phyloP scores from a whole-genome alignment of 345 rosid genomes.

The Euclidium syriacum region DNA sequence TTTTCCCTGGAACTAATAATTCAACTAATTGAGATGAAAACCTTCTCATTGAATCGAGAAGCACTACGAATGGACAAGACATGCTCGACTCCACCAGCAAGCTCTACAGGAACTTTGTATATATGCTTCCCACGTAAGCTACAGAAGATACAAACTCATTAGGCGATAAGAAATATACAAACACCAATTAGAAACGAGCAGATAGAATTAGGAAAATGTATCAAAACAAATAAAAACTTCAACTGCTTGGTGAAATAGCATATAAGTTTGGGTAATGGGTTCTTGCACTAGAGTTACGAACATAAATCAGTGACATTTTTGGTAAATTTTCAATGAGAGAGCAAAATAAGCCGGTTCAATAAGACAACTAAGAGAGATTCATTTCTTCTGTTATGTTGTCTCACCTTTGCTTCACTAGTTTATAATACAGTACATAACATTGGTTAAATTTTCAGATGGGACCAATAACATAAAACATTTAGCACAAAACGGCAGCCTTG shows the following conservation, averaged over 20 bases:
- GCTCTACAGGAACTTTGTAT: slow-evolving; percentile 60
- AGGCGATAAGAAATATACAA: slow-evolving; percentile 15
- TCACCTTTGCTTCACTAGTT: slow-evolving; percentile 4
- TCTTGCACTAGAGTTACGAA: not conserved
- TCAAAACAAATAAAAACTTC: slow-evolving; percentile 2
- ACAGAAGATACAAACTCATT: slow-evolving; percentile 8
- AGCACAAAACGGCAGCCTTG: slow-evolving; percentile 5
- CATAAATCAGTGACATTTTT: not conserved
- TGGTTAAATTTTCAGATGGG: not conserved
- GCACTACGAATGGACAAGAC: slow-evolving; percentile 73
- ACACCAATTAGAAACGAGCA: slow-evolving; percentile 11
- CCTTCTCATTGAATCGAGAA: slow-evolving; percentile 57
- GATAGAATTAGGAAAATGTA: slow-evolving; percentile 3
- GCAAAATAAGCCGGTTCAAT: not conserved
- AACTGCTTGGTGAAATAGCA: slow-evolving; percentile 7
- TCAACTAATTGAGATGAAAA: slow-evolving; percentile 21
- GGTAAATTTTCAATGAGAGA: slow-evolving; percentile 3
- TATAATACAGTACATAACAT: not conserved
- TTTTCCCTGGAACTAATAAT: slow-evolving; percentile 1
- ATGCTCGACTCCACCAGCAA: slow-evolving; percentile 63
- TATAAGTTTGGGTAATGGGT: not conserved
- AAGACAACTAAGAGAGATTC: not conserved
- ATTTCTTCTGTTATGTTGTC: not conserved
- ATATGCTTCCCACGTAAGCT: slow-evolving; percentile 88
- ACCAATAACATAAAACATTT: slow-evolving; percentile 7